A percentile compares a stretch with the other conserved stretches of the same genome.
Conservation (phyloP, 192 early-diverging fungal genomes). For the Coemansia sp. region DNA sequence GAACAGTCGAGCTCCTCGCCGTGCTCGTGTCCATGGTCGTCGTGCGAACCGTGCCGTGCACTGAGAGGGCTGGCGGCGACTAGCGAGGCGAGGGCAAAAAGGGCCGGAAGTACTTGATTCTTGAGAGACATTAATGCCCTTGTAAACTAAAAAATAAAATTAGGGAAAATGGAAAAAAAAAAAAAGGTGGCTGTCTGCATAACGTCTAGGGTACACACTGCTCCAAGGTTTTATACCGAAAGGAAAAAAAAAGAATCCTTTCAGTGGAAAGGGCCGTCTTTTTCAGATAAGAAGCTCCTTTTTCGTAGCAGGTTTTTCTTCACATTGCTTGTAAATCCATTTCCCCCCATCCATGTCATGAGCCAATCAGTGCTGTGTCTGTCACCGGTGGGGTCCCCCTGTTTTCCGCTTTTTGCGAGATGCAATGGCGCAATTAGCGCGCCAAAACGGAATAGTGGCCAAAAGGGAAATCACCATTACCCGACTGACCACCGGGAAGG, state of each 20-base stretch:
- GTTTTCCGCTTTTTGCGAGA: neutral
- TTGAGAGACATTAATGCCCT: neutral
- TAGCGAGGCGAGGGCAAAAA: neutral
- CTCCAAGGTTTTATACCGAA: neutral
- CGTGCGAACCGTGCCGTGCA: constrained; percentile 20
- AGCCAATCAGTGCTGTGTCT: constrained; percentile 5
- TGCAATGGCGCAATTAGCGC: neutral
- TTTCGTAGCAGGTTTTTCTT: neutral
- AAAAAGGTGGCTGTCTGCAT: constrained; percentile 6
- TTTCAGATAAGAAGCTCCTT: neutral
- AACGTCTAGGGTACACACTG: constrained; percentile 30
- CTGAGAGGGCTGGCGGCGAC: neutral
- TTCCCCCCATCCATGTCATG: neutral
- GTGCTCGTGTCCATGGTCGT: constrained; percentile 11
- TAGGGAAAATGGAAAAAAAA: neutral
- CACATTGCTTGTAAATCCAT: no score
- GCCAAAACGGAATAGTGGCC: neutral
- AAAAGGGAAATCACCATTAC: neutral
- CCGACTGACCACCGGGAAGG: neutral
- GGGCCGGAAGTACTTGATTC: neutral
- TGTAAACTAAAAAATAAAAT: neutral
- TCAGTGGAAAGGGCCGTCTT: neutral
- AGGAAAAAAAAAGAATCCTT: neutral
- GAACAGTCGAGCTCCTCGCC: constrained; percentile 34
- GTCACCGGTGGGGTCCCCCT: neutral